phyloP scores from a whole-genome alignment of 768 basidiomycete genomes.

The Coprinopsis marcescibilis region DNA sequence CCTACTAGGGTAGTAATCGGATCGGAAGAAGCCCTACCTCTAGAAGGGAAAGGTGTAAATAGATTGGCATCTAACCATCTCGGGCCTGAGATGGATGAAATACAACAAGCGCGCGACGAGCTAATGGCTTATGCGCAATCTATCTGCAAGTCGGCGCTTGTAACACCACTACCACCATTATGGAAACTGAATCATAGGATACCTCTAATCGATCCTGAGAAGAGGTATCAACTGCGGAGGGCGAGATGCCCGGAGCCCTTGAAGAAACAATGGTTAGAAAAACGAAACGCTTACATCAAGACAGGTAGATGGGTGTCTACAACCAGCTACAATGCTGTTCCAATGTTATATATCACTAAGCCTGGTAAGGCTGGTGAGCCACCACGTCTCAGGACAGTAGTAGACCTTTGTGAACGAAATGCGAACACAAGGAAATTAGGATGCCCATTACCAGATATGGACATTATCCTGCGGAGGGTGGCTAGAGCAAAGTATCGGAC shows the following conservation, averaged over 20 bases:
- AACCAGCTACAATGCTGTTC: constrained; percentile 24
- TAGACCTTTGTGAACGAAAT: constrained; percentile 30
- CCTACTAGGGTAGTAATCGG: constrained; percentile 22
- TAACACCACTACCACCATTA: constrained; percentile 26
- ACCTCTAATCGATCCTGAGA: constrained; percentile 29
- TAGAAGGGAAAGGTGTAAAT: constrained; percentile 12
- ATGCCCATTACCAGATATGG: constrained; percentile 35
- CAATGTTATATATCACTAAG: constrained; percentile 27
- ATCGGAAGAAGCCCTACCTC: constrained; percentile 11
- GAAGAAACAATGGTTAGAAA: constrained; percentile 22
- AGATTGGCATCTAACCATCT: constrained; percentile 12
- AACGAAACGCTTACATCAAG: constrained; percentile 20
- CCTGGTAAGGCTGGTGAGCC: constrained; percentile 16
- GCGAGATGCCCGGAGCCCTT: constrained; percentile 34
- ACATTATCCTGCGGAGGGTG: constrained; percentile 29
- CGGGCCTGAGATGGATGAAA: constrained; percentile 8
- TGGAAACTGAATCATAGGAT: constrained; percentile 34
- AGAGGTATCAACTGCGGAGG: constrained; percentile 26
- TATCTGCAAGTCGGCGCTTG: constrained; percentile 17
- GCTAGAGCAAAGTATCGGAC: constrained; percentile 24
- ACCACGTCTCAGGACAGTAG: constrained; percentile 25
- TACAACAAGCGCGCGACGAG: constrained; percentile 16
- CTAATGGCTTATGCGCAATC: constrained; percentile 19
- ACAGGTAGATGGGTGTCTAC: constrained; percentile 24
- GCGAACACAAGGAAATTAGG: constrained; percentile 29